Conservation (phyloP, 441 rosid genomes). For the Daphne laureola region DNA sequence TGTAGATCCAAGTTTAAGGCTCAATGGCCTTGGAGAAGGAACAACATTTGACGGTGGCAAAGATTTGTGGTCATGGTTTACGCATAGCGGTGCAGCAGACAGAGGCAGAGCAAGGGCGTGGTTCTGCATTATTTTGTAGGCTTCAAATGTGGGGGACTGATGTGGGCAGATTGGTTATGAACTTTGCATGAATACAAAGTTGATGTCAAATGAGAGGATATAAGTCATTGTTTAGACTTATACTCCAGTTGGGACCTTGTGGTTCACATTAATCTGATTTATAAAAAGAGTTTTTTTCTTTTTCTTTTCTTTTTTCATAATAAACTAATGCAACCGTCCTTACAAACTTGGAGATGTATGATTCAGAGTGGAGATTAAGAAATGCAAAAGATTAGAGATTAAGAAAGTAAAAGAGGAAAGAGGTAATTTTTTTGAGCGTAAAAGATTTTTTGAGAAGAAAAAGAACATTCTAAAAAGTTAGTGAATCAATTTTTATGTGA, state of each 20-base stretch:
- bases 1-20: neutral
- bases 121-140: slow-evolving; percentile 36
- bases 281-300: no score
- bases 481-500: no score
- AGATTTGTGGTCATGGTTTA: slow-evolving; percentile 8
- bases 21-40: slow-evolving; percentile 14
- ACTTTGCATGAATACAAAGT: slow-evolving; percentile 16
- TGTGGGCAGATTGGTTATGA: neutral
- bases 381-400: no score
- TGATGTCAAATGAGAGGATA: neutral
- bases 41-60: neutral
- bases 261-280: neutral
- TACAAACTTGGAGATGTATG: no score
- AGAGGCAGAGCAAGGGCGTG: slow-evolving; percentile 24
- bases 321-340: no score
- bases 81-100: slow-evolving; percentile 22
- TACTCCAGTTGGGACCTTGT: neutral
- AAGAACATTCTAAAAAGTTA: no score
- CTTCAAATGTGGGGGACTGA: neutral
- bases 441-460: no score
- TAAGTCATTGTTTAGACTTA: neutral
- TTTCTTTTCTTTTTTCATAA: no score
- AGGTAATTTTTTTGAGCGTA: no score
- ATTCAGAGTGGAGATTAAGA: no score
- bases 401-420: no score